Conservation (phyloP, 192 early-diverging fungal genomes). For the Linnemannia elongata region DNA sequence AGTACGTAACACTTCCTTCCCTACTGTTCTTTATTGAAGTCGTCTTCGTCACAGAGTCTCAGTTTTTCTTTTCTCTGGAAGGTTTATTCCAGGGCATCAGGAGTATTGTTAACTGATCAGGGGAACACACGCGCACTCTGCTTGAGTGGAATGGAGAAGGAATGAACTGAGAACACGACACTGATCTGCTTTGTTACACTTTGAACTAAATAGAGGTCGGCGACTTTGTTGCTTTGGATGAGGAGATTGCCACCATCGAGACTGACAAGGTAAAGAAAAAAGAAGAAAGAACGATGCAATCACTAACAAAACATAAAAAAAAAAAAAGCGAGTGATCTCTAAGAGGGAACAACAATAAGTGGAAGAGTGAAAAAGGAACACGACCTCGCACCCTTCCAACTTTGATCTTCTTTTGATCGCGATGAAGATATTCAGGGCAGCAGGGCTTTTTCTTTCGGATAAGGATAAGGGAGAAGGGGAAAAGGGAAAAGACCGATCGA, state of each 20-base stretch:
- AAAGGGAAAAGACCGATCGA: no score
- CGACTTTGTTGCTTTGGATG: constrained; percentile 94
- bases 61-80: not conserved
- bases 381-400: not conserved
- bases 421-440: not conserved
- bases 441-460: not conserved
- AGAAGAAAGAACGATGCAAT: not conserved
- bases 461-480: not conserved
- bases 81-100: not conserved
- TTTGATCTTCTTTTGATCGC: not conserved
- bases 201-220: constrained; percentile 81
- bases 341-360: not conserved
- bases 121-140: not conserved
- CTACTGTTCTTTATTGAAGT: not conserved
- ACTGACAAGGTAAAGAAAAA: constrained; percentile 89
- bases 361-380: not conserved
- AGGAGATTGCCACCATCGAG: constrained; percentile 97
- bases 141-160: not conserved
- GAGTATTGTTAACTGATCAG: not conserved
- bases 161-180: not conserved
- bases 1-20: constrained; percentile 67
- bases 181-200: not conserved
- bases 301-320: not conserved
- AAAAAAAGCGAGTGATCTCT: not conserved
- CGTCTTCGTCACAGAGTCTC: not conserved